Evolutionary conservation across 208 protist genomes (phyloP).

Genomic region (Crithidia bombi): DNA sequence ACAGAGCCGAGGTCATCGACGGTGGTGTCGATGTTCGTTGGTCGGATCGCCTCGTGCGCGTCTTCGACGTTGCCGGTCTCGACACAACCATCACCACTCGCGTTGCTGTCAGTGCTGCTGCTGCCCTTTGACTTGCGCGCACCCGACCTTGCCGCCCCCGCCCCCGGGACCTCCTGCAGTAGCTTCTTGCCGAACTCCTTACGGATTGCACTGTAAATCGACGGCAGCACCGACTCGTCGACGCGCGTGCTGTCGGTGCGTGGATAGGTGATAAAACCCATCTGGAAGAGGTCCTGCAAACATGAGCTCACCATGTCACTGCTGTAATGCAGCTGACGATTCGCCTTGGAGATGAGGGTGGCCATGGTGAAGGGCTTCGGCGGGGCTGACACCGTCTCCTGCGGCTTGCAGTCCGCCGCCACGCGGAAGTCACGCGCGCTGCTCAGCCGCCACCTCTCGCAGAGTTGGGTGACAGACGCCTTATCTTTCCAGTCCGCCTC

Average conservation of each 20-base stretch:
- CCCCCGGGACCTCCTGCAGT: slow-evolving; percentile 91
- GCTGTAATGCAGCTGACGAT: slow-evolving; percentile 82
- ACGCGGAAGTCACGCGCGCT: slow-evolving; percentile 33
- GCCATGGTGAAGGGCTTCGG: slow-evolving; percentile 91
- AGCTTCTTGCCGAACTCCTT: slow-evolving; percentile 96
- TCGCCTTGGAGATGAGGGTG: slow-evolving; percentile 84
- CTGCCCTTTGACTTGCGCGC: neutral
- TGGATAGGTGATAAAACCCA: slow-evolving; percentile 92
- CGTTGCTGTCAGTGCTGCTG: slow-evolving; percentile 37
- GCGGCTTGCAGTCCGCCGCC: slow-evolving; percentile 33
- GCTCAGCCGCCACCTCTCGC: slow-evolving; percentile 43
- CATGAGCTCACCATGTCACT: slow-evolving; percentile 78
- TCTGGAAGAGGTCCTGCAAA: slow-evolving; percentile 90
- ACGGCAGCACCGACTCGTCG: slow-evolving; percentile 94
- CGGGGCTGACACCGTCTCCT: slow-evolving; percentile 43
- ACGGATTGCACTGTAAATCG: slow-evolving; percentile 98
- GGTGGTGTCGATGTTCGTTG: slow-evolving; percentile 80
- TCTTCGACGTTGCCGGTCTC: slow-evolving; percentile 82
- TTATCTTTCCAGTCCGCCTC: slow-evolving; percentile 45
- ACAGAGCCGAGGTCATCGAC: slow-evolving; percentile 65
- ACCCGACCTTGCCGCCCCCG: neutral
- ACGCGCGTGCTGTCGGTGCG: slow-evolving; percentile 90
- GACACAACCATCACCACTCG: neutral
- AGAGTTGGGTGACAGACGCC: slow-evolving; percentile 26
- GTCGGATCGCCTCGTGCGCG: slow-evolving; percentile 92